Percentiles rank a stretch among this genome's conserved stretches.
phyloP scores from a whole-genome alignment of 2,329 filamentous ascomycete genomes.

The Pseudogymnoascus sp. region DNA sequence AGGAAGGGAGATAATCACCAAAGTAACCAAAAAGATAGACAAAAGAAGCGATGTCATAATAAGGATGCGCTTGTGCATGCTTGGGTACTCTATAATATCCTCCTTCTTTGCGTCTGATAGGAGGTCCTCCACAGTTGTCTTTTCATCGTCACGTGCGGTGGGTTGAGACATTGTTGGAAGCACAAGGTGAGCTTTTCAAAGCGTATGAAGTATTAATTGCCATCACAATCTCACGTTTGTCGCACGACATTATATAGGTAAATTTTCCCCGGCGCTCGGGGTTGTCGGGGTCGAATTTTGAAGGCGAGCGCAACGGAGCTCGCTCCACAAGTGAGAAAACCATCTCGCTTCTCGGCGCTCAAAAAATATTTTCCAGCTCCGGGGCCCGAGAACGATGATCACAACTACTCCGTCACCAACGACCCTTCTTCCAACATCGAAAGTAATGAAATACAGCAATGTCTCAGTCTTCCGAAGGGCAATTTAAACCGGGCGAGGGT shows the following conservation, averaged over 20 bases:
- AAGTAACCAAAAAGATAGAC: slow-evolving; percentile 21
- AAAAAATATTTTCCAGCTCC: slow-evolving; percentile 18
- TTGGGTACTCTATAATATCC: slow-evolving; percentile 15
- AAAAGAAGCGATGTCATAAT: slow-evolving; percentile 23
- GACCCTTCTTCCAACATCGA: background rate
- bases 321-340: background rate
- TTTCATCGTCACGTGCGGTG: slow-evolving; percentile 13
- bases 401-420: background rate
- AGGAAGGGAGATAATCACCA: slow-evolving; percentile 17
- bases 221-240: background rate
- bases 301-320: background rate
- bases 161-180: slow-evolving; percentile 10
- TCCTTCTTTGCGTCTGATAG: slow-evolving; percentile 8
- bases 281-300: background rate
- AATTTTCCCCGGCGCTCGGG: background rate
- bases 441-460: background rate
- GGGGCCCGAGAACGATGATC: slow-evolving; percentile 17
- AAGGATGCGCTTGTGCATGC: slow-evolving; percentile 19
- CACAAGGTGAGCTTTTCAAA: slow-evolving; percentile 2
- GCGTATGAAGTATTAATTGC: background rate
- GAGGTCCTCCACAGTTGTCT: slow-evolving; percentile 11
- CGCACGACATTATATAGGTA: background rate
- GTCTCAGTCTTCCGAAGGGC: background rate
- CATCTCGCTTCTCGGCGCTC: slow-evolving; percentile 17
- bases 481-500: slow-evolving; percentile 1